Evolutionary conservation across 441 rosid genomes (phyloP).

Genomic region (Daphne laureola): DNA sequence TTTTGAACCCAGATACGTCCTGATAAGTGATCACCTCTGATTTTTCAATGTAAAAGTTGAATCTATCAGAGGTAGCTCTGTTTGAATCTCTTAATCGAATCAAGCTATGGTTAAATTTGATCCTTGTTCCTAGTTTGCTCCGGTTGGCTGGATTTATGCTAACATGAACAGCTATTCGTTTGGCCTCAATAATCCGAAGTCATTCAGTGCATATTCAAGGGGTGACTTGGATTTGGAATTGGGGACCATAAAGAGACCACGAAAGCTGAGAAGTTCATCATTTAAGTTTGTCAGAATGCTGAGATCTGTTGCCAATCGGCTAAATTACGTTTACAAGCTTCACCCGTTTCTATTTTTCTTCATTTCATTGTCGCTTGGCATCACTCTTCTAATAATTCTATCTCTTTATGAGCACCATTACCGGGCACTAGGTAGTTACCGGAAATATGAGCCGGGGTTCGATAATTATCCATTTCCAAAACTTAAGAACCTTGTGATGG

Average conservation of each 20-base stretch:
- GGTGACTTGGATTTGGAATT: constrained; percentile 77
- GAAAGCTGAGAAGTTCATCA: constrained; percentile 43
- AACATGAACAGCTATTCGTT: constrained; percentile 60
- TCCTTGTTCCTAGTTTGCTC: constrained; percentile 18
- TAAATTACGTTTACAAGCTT: constrained; percentile 49
- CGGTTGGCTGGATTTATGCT: constrained; percentile 22
- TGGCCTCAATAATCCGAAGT: constrained; percentile 42
- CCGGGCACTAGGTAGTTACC: constrained; percentile 22
- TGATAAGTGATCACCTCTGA: not conserved
- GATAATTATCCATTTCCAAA: constrained; percentile 51
- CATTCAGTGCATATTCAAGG: constrained; percentile 66
- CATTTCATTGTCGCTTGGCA: constrained; percentile 51
- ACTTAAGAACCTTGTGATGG: constrained; percentile 84
- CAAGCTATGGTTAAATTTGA: constrained; percentile 34
- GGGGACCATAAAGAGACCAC: constrained; percentile 47
- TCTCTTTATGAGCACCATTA: constrained; percentile 41
- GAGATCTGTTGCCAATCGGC: constrained; percentile 41
- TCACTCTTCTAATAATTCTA: constrained; percentile 44
- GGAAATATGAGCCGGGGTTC: constrained; percentile 23
- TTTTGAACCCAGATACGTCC: not conserved
- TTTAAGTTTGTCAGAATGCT: constrained; percentile 42
- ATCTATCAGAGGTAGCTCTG: constrained; percentile 9
- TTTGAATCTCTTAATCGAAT: constrained; percentile 1
- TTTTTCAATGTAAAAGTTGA: constrained; percentile 8
- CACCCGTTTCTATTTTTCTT: constrained; percentile 47